Base-by-base conservation (phyloP, 2,329 filamentous ascomycete genomes). In the Ascochyta pisi region DNA sequence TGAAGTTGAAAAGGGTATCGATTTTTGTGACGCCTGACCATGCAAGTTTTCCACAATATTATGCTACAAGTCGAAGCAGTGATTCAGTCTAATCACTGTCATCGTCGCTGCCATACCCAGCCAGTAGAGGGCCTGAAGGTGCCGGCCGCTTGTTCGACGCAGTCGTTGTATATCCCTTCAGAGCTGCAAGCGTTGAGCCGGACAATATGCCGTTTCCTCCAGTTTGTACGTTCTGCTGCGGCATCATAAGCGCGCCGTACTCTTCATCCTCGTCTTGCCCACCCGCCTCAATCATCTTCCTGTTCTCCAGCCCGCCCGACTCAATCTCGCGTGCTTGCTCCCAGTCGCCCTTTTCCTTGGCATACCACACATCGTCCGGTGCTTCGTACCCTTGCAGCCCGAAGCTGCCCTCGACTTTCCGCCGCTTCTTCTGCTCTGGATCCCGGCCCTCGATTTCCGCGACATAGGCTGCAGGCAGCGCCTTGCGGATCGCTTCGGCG, bases 391-490 rank as follows among this genome's bases (percentile, higher is more conserved):
- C 94, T 50, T 94, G 85, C 41, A 99, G 76, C 0, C 93, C 94
- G 71, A 96, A 98, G 22, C 85, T 88, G 5, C 73, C 92, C 74
- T 97, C 92, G 24, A 96, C 87, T 77, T 91, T 96, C 76, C 94
- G 86, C 68, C 93, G 83, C 80, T 97, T 98, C 71, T 88, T 84
- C 37, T 92, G 90, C 66, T 93, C 91, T 0, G 91, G 90, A 63
- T 96, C 92, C 46, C 91, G 86, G 15, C 95, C 95, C 75, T 99
- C 95, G 43, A 99, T 88, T 79, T 99, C 92, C 0, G 92, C 92
- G 0, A 99, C 88, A 63, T 95, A 98, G 26, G 92, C 91, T 0
- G 89, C 92, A 0, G 95, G 95, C 4, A 99, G 80, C 0, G 95
- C 94, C 62, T 90, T 84, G 16, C 95, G 83, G 54, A 99, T 92